Conservation (phyloP, 2,329 filamentous ascomycete genomes). For the Fusarium nisikadoi region DNA sequence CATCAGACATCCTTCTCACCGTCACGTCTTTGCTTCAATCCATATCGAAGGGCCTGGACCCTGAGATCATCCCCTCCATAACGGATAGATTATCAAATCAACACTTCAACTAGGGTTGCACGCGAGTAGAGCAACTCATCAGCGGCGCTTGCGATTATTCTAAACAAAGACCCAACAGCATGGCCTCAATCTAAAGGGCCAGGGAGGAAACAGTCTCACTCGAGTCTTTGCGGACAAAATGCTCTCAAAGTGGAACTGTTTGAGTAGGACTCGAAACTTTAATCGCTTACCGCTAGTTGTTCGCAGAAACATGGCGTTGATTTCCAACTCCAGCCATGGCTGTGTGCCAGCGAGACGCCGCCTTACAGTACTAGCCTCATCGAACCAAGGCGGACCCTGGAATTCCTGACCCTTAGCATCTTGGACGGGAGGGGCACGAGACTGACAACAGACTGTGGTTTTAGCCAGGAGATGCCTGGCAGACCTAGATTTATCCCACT, state of each 20-base stretch:
- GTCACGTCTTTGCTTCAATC: constrained; percentile 28
- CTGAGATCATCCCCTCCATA: constrained; percentile 40
- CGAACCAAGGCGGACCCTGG: constrained; percentile 34
- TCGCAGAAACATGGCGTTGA: constrained; percentile 31
- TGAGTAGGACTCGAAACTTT: constrained; percentile 10
- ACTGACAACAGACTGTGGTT: constrained; percentile 15
- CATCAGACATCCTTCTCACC: constrained; percentile 20
- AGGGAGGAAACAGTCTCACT: neutral
- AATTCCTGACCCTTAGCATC: constrained; percentile 20
- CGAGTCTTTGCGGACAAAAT: neutral
- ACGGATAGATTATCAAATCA: constrained; percentile 37
- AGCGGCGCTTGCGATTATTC: constrained; percentile 17
- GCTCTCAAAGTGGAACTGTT: constrained; percentile 23
- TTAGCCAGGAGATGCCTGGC: constrained; percentile 7
- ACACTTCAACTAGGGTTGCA: constrained; percentile 36
- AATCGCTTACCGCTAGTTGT: constrained; percentile 43
- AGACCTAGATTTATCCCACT: neutral
- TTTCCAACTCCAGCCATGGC: constrained; percentile 27
- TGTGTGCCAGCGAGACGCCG: constrained; percentile 34
- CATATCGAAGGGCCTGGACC: constrained; percentile 45
- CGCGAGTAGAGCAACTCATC: constrained; percentile 29
- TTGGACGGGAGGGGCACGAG: constrained; percentile 32
- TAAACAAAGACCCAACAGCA: neutral
- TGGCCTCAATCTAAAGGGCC: constrained; percentile 2
- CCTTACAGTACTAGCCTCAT: constrained; percentile 21